These are phyloP conservation scores for Cyclostephanos invisitatus DNA, from an alignment of 108 stramenopile species.

Conservation along the genomic window DNA sequence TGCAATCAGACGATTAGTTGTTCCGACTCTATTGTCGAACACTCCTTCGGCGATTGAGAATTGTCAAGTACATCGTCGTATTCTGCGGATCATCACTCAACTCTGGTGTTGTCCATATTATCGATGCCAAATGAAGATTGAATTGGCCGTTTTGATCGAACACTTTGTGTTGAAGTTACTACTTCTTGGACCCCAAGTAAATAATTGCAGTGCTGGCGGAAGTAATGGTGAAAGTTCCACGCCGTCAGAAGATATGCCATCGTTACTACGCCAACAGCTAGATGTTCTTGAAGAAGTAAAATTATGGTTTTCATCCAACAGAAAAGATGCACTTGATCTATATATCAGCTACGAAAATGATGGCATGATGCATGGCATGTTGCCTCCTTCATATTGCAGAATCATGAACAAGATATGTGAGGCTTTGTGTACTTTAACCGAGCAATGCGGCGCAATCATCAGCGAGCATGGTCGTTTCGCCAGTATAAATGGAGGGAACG, in stretches of 20 bases:
- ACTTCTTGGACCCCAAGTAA: constrained; percentile 75
- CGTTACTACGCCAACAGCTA: constrained; percentile 73
- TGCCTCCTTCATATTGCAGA: constrained; percentile 67
- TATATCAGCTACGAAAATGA: constrained; percentile 81
- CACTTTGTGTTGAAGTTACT: constrained; percentile 77
- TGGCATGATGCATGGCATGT: constrained; percentile 49
- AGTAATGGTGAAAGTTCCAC: constrained; percentile 21
- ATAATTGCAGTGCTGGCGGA: constrained; percentile 20
- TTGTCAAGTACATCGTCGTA: constrained; percentile 65
- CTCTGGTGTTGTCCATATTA: constrained; percentile 73
- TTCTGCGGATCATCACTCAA: constrained; percentile 68
- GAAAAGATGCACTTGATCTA: constrained; percentile 69
- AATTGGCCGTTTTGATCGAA: constrained; percentile 83
- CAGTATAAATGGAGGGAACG: constrained; percentile 29
- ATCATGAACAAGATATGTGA: constrained; percentile 64
- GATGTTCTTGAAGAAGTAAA: constrained; percentile 72
- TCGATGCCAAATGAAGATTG: constrained; percentile 73
- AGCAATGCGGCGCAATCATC: constrained; percentile 71
- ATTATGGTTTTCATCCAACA: constrained; percentile 72
- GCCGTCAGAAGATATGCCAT: constrained; percentile 34
- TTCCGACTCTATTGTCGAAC: constrained; percentile 79
- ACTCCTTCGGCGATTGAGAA: constrained; percentile 73
- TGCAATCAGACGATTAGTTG: constrained; percentile 81
- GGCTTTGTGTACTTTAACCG: constrained; percentile 75
- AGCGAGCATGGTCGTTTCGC: constrained; percentile 62